phyloP scores from a whole-genome alignment of 345 rosid genomes.

The Turritis glabra region DNA sequence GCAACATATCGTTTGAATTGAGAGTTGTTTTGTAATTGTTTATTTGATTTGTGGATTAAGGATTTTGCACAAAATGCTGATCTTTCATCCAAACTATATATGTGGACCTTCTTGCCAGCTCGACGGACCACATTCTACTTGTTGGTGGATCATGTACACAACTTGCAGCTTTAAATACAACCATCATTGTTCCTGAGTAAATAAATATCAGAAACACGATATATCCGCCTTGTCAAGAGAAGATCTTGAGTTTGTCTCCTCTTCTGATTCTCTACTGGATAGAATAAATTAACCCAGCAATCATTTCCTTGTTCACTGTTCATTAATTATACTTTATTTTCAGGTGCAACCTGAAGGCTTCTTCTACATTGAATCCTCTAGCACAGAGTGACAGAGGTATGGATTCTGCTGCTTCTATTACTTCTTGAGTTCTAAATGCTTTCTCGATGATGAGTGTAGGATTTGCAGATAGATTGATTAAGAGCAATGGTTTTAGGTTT shows the following conservation, averaged over 20 bases:
- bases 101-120: slow-evolving; percentile 28
- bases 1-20: too few relatives aligned
- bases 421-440: neutral
- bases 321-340: neutral
- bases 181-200: neutral
- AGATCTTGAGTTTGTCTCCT: slow-evolving; percentile 17
- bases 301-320: neutral
- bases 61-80: neutral
- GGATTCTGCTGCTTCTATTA: neutral
- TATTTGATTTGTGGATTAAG: neutral
- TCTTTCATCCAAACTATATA: neutral
- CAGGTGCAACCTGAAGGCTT: neutral
- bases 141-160: slow-evolving; percentile 17
- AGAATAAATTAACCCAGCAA: neutral
- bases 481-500: neutral
- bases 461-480: neutral
- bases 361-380: neutral
- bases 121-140: neutral
- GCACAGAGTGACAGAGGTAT: neutral
- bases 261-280: neutral
- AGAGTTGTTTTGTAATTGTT: neutral
- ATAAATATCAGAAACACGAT: neutral
- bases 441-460: neutral
- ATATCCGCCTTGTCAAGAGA: neutral
- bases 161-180: slow-evolving; percentile 18